Evolutionary conservation across 2,329 filamentous ascomycete genomes (phyloP).

Genomic region (Daldinia sp.): DNA sequence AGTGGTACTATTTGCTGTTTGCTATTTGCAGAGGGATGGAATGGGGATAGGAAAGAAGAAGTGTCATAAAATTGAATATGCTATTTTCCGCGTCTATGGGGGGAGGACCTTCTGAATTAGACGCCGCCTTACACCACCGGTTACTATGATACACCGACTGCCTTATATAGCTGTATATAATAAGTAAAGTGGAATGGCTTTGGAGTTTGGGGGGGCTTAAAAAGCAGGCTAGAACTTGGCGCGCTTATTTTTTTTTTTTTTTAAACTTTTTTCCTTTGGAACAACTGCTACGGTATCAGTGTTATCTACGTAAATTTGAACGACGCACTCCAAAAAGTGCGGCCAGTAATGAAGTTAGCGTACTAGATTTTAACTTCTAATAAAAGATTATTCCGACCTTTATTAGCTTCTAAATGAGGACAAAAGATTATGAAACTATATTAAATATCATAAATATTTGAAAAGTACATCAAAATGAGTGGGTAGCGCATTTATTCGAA

Average conservation of each 20-base stretch:
- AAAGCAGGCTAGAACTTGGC: not conserved
- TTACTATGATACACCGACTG: not conserved
- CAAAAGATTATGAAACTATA: too few relatives aligned
- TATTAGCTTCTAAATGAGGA: too few relatives aligned
- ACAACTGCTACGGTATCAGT: too few relatives aligned
- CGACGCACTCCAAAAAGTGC: too few relatives aligned
- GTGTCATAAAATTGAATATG: not conserved
- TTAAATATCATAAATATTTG: too few relatives aligned
- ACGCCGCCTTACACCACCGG: not conserved
- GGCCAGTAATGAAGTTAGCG: too few relatives aligned
- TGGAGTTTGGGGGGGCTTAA: slow-evolving; percentile 2
- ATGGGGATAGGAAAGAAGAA: not conserved
- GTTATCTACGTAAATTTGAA: too few relatives aligned
- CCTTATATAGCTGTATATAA: not conserved
- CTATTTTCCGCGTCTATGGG: slow-evolving; percentile 1
- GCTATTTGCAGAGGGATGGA: slow-evolving; percentile 1
- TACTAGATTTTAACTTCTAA: too few relatives aligned
- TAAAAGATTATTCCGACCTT: too few relatives aligned
- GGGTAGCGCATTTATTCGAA: too few relatives aligned
- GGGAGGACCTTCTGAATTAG: not conserved
- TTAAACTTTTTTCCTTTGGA: not conserved
- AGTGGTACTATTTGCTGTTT: not conserved
- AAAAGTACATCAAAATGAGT: too few relatives aligned
- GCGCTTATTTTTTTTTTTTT: slow-evolving; percentile 1
- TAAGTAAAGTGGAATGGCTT: not conserved